Evolutionary conservation across 106 monocot species (phyloP).

Genomic region (Allium sativum): DNA sequence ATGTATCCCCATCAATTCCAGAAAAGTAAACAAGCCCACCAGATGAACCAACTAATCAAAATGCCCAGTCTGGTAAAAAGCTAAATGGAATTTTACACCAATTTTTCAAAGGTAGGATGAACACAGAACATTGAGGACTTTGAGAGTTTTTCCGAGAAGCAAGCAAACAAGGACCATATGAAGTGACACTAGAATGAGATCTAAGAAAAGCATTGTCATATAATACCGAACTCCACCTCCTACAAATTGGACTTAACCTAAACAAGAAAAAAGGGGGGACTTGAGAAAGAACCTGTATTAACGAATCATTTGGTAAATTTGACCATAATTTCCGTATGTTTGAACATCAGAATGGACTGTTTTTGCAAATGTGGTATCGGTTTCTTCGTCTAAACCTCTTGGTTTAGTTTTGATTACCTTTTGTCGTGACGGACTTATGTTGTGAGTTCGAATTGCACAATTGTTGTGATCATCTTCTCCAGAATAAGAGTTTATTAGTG

Average conservation of each 20-base stretch:
- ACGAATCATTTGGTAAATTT: constrained; percentile 48
- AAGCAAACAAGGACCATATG: constrained; percentile 75
- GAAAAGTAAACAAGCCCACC: constrained; percentile 73
- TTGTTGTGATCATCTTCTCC: constrained; percentile 10
- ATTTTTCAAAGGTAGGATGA: constrained; percentile 61
- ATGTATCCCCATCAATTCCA: constrained; percentile 54
- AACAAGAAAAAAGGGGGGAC: constrained; percentile 68
- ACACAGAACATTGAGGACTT: constrained; percentile 50
- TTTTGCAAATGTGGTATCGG: constrained; percentile 39
- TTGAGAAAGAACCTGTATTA: constrained; percentile 56
- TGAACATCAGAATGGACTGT: constrained; percentile 40
- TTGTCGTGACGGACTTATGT: constrained; percentile 22
- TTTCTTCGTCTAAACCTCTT: constrained; percentile 75
- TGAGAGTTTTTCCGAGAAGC: constrained; percentile 57
- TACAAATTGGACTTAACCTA: constrained; percentile 52
- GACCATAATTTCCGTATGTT: constrained; percentile 61
- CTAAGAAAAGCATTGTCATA: constrained; percentile 50
- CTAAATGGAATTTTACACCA: constrained; percentile 65
- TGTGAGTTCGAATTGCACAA: constrained; percentile 4
- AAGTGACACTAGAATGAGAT: constrained; percentile 45
- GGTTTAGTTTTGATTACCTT: constrained; percentile 67
- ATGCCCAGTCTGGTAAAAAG: constrained; percentile 65
- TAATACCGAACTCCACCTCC: constrained; percentile 59
- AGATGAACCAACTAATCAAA: constrained; percentile 75
- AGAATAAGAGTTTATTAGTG: background rate